Evolutionary conservation across 2,329 filamentous ascomycete genomes (phyloP).

Genomic region (Nothomitra cinnamomea): DNA sequence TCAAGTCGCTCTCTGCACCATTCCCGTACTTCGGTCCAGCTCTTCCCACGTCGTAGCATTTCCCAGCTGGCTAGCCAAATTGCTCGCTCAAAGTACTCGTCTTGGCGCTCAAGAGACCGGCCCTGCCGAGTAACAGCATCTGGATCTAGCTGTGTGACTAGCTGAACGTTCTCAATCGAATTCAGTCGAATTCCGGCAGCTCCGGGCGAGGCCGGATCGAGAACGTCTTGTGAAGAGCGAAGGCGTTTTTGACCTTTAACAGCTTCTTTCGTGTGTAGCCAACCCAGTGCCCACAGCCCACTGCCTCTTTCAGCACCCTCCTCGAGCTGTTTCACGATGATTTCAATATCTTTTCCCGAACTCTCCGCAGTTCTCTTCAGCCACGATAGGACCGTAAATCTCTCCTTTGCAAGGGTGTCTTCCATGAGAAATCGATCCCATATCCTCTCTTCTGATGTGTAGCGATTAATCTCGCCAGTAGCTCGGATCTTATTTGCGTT

Average conservation of each 20-base stretch:
- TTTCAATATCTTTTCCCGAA: constrained; percentile 53
- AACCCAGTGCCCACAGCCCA: constrained; percentile 72
- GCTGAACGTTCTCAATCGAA: constrained; percentile 39
- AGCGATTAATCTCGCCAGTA: constrained; percentile 27
- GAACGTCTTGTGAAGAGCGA: constrained; percentile 44
- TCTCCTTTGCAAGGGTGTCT: constrained; percentile 59
- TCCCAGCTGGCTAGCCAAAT: constrained; percentile 94
- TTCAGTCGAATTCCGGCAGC: constrained; percentile 39
- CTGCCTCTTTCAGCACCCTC: constrained; percentile 55
- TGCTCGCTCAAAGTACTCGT: constrained; percentile 75
- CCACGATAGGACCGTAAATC: constrained; percentile 69
- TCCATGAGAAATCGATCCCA: constrained; percentile 61
- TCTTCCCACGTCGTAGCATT: constrained; percentile 71
- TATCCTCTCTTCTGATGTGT: constrained; percentile 41
- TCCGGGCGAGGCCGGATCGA: constrained; percentile 44
- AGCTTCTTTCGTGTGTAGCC: constrained; percentile 77
- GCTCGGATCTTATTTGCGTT: constrained; percentile 17
- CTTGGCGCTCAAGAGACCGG: constrained; percentile 59
- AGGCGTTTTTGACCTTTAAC: constrained; percentile 83
- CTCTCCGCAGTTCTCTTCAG: constrained; percentile 58
- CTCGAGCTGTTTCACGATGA: constrained; percentile 59
- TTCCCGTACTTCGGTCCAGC: constrained; percentile 54
- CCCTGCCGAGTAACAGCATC: constrained; percentile 72
- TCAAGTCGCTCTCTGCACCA: constrained; percentile 81
- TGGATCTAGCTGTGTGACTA: constrained; percentile 81